Conservation (phyloP, 345 rosid species). For the Pistacia integerrima region DNA sequence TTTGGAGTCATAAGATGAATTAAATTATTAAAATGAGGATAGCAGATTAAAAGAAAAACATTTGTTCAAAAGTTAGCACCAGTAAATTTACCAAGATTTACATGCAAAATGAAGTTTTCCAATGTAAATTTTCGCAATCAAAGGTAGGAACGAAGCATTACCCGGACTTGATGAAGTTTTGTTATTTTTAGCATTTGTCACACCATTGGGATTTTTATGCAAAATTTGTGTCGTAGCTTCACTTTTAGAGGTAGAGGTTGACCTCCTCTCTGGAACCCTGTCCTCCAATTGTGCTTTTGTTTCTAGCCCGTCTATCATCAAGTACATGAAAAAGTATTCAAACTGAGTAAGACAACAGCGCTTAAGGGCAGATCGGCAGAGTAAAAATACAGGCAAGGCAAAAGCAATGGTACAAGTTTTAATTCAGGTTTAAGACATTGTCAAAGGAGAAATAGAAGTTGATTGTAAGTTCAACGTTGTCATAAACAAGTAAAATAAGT, state of each 20-base stretch:
- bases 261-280: conserved; percentile 31
- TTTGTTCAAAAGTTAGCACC: neutral
- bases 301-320: conserved; percentile 23
- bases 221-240: conserved; percentile 24
- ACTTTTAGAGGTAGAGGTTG: conserved; percentile 24
- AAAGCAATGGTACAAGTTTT: neutral
- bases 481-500: too few relatives aligned
- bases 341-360: neutral
- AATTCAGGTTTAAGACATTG: neutral
- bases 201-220: conserved; percentile 26
- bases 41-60: neutral
- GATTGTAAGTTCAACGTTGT: too few relatives aligned
- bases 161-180: conserved; percentile 45
- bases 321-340: neutral
- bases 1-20: neutral
- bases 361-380: neutral
- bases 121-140: neutral
- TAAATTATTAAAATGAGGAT: neutral
- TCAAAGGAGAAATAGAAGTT: too few relatives aligned
- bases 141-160: neutral
- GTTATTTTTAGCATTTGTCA: conserved; percentile 24
- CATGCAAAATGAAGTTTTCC: neutral
- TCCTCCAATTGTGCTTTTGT: conserved; percentile 28
- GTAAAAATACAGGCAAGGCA: neutral
- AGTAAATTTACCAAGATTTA: neutral